Base-by-base conservation (phyloP, 2,329 filamentous ascomycete genomes). In the Sordariomycetes sp. region DNA sequence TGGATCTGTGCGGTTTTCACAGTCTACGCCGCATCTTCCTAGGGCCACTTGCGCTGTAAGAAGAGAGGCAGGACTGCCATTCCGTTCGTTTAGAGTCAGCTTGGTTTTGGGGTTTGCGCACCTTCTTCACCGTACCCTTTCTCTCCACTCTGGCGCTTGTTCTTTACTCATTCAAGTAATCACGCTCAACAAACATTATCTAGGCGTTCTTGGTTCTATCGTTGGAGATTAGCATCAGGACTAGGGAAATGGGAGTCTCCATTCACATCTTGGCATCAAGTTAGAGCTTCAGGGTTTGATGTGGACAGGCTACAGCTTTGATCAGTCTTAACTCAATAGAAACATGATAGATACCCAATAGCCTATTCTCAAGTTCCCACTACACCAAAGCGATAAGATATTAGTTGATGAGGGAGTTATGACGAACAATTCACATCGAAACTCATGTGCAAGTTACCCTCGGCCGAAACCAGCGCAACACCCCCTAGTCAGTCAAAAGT, bases 291-390 rank as follows among this genome's bases (percentile, higher is more conserved):
- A 20, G 45, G 45, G 45, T 50, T 50, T 22, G 45, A 24, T 22
- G 24, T 6, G 22, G 45, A 50, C 20, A 51, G 13, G 32, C 2
- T 25, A 20, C 32, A 20, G 22, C 25, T 34, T 35, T 28, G 20
- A 32, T 34, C 35, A 56, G 28, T 48, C 42, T 17, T 17, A 28
- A 56, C 24, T 50, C 20, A 50, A 56, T 56, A 56, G 54, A 56
- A 48, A 51, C 34, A 34, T 22, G 24, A 50, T 56, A 56, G 54
- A 56, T 56, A 56, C 54, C 54, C 42, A 39, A 22, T 6, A 45
- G 1, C 3, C 39, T 20, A 7, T 34, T 36, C 25, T 25, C 34
- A 15, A n/a, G 13, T n/a, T n/a, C 17, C 5, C 13, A 7, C 13
- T 13, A 17, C n/a, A 45, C n/a, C 6, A 45, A 42, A 45, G 39